Percentiles rank a stretch among this genome's conserved stretches.
Conservation (phyloP, 2,329 filamentous ascomycete species). For the Paecilomyces dactylethromorphus region DNA sequence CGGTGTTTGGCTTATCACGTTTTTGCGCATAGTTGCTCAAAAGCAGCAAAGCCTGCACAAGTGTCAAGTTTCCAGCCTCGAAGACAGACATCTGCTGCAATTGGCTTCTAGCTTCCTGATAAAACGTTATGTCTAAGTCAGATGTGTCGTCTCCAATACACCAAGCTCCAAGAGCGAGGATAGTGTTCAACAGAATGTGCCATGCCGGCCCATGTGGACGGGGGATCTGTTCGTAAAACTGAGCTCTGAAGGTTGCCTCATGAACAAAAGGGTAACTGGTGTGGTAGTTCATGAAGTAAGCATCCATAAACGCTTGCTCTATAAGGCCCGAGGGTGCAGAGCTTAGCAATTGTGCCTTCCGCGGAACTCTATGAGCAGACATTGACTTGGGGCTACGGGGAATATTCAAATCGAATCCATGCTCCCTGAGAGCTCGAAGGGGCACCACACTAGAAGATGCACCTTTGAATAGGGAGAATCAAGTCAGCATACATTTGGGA, state of each 20-base stretch:
- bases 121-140: slow-evolving; percentile 40
- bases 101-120: slow-evolving; percentile 41
- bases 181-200: slow-evolving; percentile 41
- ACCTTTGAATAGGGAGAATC: slow-evolving; percentile 12
- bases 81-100: slow-evolving; percentile 41
- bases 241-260: slow-evolving; percentile 42
- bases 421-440: slow-evolving; percentile 30
- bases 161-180: slow-evolving; percentile 41
- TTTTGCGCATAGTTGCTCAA: slow-evolving; percentile 47
- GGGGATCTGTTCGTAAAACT: slow-evolving; percentile 39
- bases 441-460: slow-evolving; percentile 35
- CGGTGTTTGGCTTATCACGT: slow-evolving; percentile 45
- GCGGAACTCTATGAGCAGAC: slow-evolving; percentile 19
- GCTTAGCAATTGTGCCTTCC: slow-evolving; percentile 32
- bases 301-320: slow-evolving; percentile 37
- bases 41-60: slow-evolving; percentile 42
- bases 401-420: slow-evolving; percentile 33
- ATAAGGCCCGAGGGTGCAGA: slow-evolving; percentile 32
- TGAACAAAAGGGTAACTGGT: slow-evolving; percentile 43
- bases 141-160: slow-evolving; percentile 34
- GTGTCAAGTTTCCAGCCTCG: slow-evolving; percentile 43
- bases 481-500: background rate
- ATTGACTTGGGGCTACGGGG: slow-evolving; percentile 20
- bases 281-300: slow-evolving; percentile 44
- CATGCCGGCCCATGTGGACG: slow-evolving; percentile 36